These are phyloP conservation scores for Tolypocladium tundrense DNA, from an alignment of 2,329 filamentous ascomycete genomes.

Conservation along the genomic window DNA sequence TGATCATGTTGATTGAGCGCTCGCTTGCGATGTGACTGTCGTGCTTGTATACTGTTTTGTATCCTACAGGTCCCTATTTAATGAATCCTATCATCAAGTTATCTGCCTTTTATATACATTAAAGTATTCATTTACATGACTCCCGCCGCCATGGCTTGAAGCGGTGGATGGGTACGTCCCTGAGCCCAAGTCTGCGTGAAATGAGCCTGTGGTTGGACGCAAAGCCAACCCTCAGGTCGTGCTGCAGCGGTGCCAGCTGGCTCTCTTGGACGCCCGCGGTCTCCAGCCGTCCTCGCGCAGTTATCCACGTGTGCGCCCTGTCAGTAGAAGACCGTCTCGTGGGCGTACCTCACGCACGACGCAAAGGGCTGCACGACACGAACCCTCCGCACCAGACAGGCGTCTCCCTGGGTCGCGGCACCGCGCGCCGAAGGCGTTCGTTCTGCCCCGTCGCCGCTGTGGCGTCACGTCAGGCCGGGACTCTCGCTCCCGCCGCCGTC, in stretches of 20 bases:
- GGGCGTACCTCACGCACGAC: constrained; percentile 14
- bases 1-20: background rate
- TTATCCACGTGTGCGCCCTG: background rate
- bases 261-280: background rate
- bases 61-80: background rate
- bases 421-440: background rate
- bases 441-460: background rate
- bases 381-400: background rate
- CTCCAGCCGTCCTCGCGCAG: background rate
- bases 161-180: background rate
- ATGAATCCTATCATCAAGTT: background rate
- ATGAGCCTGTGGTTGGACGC: background rate
- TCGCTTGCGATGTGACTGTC: background rate
- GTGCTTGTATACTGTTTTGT: background rate
- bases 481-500: constrained; percentile 3
- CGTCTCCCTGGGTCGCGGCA: background rate
- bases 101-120: background rate
- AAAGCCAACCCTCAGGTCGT: background rate
- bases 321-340: constrained; percentile 13
- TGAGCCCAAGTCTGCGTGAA: background rate
- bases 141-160: background rate
- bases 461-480: constrained; percentile 5
- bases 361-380: background rate
- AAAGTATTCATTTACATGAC: background rate
- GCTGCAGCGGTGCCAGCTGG: background rate